Evolutionary conservation across 2,329 filamentous ascomycete species (phyloP), one percentile per base, ranked within the genome.

Genomic region (Amylocarpus encephaloides): DNA sequence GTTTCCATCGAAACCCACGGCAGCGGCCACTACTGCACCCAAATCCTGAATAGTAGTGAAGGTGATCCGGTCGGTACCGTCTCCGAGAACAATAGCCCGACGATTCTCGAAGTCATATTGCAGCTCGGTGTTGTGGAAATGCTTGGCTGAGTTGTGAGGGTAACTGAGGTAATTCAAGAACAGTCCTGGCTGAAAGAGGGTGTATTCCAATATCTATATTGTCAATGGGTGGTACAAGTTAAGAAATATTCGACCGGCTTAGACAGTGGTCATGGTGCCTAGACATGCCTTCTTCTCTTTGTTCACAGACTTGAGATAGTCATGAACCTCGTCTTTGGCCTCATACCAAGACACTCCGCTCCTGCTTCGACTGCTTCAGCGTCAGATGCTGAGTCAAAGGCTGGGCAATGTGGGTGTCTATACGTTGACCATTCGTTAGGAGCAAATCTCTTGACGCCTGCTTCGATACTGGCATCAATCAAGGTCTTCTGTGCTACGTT

Each of bases 131-230:
- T 61, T 59, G 5, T 49, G 43, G 19, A 75, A 59, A n/a, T 68
- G 61, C 11, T 67, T 67, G 11, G 67, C 53, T 0, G 69, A 65
- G n/a, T 67, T 57, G 47, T 71, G 54, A 0, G 74, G 72, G 43
- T 67, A 62, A 13, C 67, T 70, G 16, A 76, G 65, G 64, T 76
- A 76, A 56, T 76, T 67, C 43, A 71, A 55, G 57, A 75, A 74
- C 32, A 69, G 53, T 6, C 70, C 71, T 1, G 71, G 69, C 48
- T 75, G 72, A 62, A 77, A 76, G 1, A 74, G 64, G 33, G 61
- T 68, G 60, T 76, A 75, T 48, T 76, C 70, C 2, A 75, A 61
- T 5, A 71, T 62, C 68, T 70, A 42, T n/a, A 12, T 19, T 32
- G 19, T 42, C 42, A n/a, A 29, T 43, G 7, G 7, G 22, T 26